Evolutionary conservation across 345 rosid species (phyloP).

Genomic region (Brassica nigra): DNA sequence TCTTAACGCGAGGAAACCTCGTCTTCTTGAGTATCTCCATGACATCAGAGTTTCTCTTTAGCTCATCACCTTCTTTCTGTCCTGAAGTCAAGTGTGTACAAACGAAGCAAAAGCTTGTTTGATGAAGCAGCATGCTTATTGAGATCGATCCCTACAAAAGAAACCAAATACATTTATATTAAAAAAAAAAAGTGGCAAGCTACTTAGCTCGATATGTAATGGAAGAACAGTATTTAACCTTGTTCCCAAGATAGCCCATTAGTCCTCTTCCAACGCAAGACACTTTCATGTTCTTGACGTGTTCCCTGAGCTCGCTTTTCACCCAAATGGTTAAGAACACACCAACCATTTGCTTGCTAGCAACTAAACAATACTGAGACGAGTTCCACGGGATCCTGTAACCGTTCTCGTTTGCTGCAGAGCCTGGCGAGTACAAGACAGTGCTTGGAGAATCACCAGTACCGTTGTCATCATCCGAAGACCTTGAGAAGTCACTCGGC

Average conservation of each 20-base stretch:
- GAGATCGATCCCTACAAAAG: constrained; percentile 93
- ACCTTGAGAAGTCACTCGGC: constrained; percentile 91
- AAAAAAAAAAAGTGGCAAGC: not conserved
- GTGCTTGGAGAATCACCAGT: constrained; percentile 95
- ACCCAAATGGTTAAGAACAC: constrained; percentile 94
- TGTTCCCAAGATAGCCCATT: constrained; percentile 98
- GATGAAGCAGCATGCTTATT: constrained; percentile 86
- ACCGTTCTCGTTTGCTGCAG: constrained; percentile 65
- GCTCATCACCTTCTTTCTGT: constrained; percentile 47
- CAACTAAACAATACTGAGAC: constrained; percentile 77
- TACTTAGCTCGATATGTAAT: not conserved
- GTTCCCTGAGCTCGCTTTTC: constrained; percentile 81
- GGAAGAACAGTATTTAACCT: constrained; percentile 51
- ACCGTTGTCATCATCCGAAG: constrained; percentile 94
- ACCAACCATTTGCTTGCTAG: constrained; percentile 98
- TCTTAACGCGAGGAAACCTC: constrained; percentile 68
- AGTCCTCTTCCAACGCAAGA: constrained; percentile 97
- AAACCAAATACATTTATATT: constrained; percentile 6
- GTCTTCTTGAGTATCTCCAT: constrained; percentile 47
- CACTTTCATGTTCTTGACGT: constrained; percentile 90
- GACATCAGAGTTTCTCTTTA: constrained; percentile 44
- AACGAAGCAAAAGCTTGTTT: constrained; percentile 47
- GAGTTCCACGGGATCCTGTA: constrained; percentile 71
- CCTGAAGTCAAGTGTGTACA: constrained; percentile 45
- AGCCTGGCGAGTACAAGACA: constrained; percentile 75